Base-by-base conservation (phyloP, 192 early-diverging fungal species). In the Umbelopsis vinacea region DNA sequence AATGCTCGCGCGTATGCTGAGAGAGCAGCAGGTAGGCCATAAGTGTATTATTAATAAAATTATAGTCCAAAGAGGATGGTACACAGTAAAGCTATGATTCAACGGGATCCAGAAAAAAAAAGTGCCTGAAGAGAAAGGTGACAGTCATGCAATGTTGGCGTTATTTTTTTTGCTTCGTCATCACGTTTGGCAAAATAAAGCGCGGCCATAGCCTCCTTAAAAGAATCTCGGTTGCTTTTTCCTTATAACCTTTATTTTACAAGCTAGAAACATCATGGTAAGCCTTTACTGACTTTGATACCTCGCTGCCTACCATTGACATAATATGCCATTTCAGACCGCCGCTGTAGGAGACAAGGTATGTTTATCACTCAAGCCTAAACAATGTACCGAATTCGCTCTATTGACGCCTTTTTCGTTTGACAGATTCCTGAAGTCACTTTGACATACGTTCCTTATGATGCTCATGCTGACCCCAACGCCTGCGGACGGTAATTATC, bases 361-460 rank as follows among this genome's bases (percentile, higher is more conserved):
- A 74, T 22, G 23, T 26, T 71, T 29, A 11, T 7, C 53, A 17
- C 53, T 71, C 66, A 19, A 21, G 5, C 0, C 52, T 38, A 0
- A 21, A 43, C 11, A 6, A 43, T 43, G 8, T 43, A 11, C 40
- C 29, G 4, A 10, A 15, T 45, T 38, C 67, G 8, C 70, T 33
- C 43, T n/a, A 45, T 21, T 15, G 12, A 24, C 19, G 17, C 29
- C n/a, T 47, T 63, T 35, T 23, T 6, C 14, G 4, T 35, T 37
- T 37, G 33, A 46, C 43, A 70, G 73, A 24, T 80, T 50, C 78
- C 78, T 35, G 47, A 78, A 10, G 68, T 69, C 10, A 53, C 26
- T 22, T 52, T 79, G 22, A 66, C 35, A 15, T 82, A 80, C 63
- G 69, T 72, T 35, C 71, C 75, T 17, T 75, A 75, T 54, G 68